Conservation (phyloP, 2,329 filamentous ascomycete species). For the Diaporthe sp. region DNA sequence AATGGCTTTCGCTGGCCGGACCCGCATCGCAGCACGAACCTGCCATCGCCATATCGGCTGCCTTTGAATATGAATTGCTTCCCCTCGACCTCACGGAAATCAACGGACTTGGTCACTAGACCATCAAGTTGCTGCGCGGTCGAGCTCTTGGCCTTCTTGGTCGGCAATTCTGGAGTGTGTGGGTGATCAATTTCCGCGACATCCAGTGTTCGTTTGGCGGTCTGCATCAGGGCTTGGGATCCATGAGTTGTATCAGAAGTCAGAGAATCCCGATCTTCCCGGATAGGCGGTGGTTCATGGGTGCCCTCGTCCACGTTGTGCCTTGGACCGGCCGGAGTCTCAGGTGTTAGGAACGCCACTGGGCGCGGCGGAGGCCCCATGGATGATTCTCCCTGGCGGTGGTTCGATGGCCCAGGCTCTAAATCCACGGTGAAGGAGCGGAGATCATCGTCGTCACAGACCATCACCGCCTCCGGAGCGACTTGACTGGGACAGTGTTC, state of each 20-base stretch:
- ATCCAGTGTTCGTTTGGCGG: slow-evolving; percentile 4
- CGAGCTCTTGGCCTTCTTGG: slow-evolving; percentile 4
- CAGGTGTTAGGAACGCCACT: neutral
- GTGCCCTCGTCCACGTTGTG: too few species aligned
- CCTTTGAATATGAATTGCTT: slow-evolving; percentile 17
- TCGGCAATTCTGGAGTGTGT: neutral
- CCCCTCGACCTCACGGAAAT: neutral
- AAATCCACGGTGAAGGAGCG: slow-evolving; percentile 27
- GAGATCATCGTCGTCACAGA: neutral
- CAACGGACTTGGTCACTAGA: neutral
- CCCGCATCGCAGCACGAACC: slow-evolving; percentile 9
- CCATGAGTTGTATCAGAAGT: neutral
- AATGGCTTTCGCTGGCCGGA: neutral
- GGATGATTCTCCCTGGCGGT: too few species aligned
- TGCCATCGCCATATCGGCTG: slow-evolving; percentile 1
- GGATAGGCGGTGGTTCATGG: neutral
- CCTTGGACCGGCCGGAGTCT: neutral
- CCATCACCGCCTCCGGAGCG: neutral
- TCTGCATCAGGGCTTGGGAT: neutral
- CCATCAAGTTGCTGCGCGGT: neutral
- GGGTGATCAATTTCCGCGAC: neutral
- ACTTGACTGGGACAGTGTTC: neutral
- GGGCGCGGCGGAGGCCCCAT: slow-evolving; percentile 32
- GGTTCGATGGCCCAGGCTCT: neutral
- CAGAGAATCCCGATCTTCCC: neutral